phyloP scores from a whole-genome alignment of 441 rosid genomes.

The Aleurites moluccanus region DNA sequence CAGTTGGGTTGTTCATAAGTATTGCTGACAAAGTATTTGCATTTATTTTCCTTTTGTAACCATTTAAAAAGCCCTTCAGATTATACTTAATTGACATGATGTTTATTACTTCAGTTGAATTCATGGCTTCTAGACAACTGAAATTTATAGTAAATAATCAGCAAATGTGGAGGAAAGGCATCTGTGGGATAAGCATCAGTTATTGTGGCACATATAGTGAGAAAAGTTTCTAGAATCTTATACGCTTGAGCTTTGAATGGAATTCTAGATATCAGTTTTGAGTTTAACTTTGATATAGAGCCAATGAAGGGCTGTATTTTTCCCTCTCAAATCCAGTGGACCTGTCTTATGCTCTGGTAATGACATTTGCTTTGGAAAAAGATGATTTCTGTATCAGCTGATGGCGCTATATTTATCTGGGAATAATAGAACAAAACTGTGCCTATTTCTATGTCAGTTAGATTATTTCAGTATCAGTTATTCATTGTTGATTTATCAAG shows the following conservation, averaged over 20 bases:
- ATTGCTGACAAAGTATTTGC: background rate
- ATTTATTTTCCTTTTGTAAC: background rate
- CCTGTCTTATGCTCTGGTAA: background rate
- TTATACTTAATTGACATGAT: conserved; percentile 36
- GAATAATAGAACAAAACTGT: background rate
- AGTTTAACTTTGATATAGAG: background rate
- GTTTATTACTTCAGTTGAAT: background rate
- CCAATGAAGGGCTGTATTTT: background rate
- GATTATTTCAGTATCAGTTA: background rate
- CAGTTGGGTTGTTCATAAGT: background rate
- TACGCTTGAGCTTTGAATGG: background rate
- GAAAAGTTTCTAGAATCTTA: background rate
- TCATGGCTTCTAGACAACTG: conserved; percentile 2
- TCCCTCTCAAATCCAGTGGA: background rate
- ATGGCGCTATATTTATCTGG: background rate
- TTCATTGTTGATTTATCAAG: background rate
- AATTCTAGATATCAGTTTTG: conserved; percentile 2
- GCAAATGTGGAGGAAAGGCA: background rate
- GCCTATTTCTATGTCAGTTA: background rate
- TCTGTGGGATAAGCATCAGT: background rate
- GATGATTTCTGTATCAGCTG: background rate
- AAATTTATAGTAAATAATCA: background rate
- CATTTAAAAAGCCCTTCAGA: background rate
- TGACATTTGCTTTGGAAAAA: background rate
- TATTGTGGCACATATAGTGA: background rate